phyloP scores from a whole-genome alignment of 1,284 basidiomycete species.

The Irpex sp. region DNA sequence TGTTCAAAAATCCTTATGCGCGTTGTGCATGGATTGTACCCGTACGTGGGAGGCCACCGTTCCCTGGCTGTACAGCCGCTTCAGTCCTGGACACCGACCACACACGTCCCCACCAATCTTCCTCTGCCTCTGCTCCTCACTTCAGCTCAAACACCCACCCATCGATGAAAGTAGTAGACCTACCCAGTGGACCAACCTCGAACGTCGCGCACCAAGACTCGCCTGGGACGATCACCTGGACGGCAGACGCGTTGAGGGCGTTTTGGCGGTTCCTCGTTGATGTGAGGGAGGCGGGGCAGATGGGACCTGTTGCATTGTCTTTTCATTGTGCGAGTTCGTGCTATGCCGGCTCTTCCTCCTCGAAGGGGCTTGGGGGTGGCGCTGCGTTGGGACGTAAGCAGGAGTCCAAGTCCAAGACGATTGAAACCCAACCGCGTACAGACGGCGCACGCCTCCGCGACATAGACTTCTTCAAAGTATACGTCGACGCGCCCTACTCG shows the following conservation, averaged over 20 bases:
- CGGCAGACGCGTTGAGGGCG: slow-evolving; percentile 34
- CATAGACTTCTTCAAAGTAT: slow-evolving; percentile 58
- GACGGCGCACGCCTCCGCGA: slow-evolving; percentile 5
- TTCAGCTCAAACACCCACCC: too few species aligned
- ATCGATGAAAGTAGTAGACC: neutral
- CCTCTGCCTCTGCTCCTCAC: neutral
- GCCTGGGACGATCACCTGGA: slow-evolving; percentile 44
- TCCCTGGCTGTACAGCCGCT: slow-evolving; percentile 44
- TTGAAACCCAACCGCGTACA: neutral
- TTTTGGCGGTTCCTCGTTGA: slow-evolving; percentile 54
- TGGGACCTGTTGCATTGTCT: slow-evolving; percentile 51
- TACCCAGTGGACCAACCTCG: neutral
- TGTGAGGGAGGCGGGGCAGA: slow-evolving; percentile 32
- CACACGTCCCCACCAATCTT: slow-evolving; percentile 6
- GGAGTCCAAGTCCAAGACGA: slow-evolving; percentile 3
- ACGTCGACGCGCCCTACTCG: slow-evolving; percentile 49
- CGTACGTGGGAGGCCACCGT: slow-evolving; percentile 51
- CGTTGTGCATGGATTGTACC: slow-evolving; percentile 55
- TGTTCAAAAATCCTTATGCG: neutral
- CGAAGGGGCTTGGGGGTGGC: too few species aligned
- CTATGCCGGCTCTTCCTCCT: neutral
- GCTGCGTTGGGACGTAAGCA: too few species aligned
- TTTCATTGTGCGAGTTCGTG: slow-evolving; percentile 37
- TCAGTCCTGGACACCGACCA: slow-evolving; percentile 23
- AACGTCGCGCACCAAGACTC: slow-evolving; percentile 2